A percentile compares a stretch with the other conserved stretches of the same genome.
Conservation (phyloP, 176 grass and related monocot species). For the Dactylis glomerata region DNA sequence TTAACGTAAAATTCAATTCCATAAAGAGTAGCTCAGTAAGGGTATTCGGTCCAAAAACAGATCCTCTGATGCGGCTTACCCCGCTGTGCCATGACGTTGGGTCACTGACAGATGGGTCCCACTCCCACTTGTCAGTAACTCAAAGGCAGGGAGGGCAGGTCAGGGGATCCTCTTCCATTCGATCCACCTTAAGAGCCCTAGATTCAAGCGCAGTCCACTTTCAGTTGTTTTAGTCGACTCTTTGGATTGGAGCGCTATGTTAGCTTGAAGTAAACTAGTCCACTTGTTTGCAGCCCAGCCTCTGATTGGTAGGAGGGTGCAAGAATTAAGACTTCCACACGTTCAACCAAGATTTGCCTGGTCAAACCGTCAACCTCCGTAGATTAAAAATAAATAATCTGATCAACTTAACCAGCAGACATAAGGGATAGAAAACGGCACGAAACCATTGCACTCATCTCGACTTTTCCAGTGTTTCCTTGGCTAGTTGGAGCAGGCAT, state of each 20-base stretch:
- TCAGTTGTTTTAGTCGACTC: not conserved
- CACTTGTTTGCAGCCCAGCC: not conserved
- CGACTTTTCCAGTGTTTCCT: not conserved
- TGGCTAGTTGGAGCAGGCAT: not conserved
- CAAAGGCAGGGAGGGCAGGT: no score
- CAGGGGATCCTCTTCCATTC: no score
- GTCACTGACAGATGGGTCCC: no score
- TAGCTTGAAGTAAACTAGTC: not conserved
- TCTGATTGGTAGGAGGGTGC: not conserved
- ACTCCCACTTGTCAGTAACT: no score
- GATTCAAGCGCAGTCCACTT: not conserved
- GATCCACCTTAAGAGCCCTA: no score
- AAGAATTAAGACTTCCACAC: not conserved
- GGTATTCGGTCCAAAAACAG: no score
- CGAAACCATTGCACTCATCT: not conserved
- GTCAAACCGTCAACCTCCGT: not conserved
- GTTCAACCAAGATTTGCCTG: not conserved
- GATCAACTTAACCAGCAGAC: not conserved
- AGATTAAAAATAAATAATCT: conserved; percentile 10
- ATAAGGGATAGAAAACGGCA: not conserved
- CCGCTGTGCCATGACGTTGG: no score
- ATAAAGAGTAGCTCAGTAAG: no score
- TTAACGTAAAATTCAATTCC: no score
- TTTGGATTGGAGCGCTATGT: not conserved
- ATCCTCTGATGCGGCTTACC: no score